A percentile compares a stretch with the other conserved stretches of the same genome.
Conservation (phyloP, 768 basidiomycete genomes). For the Serendipita sp. region DNA sequence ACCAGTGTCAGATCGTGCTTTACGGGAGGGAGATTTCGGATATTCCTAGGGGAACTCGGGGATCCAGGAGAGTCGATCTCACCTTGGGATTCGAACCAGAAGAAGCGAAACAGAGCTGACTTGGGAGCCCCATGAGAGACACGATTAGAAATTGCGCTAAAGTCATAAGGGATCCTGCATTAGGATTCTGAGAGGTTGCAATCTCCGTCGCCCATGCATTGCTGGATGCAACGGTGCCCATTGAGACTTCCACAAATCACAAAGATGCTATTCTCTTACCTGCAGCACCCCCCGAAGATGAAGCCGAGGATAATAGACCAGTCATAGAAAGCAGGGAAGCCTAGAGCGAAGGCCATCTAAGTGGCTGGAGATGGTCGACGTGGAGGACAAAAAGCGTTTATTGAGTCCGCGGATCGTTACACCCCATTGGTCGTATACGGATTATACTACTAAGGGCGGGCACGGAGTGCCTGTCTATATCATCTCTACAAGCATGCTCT, state of each 20-base stretch:
- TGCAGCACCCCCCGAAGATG: conserved; percentile 87
- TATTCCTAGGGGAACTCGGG: background rate
- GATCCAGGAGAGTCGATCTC: background rate
- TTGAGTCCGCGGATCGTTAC: background rate
- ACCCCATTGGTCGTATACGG: background rate
- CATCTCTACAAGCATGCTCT: background rate
- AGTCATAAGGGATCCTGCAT: conserved; percentile 71
- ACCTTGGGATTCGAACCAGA: background rate
- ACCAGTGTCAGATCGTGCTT: conserved; percentile 22
- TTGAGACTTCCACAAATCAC: background rate
- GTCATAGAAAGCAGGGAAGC: conserved; percentile 13
- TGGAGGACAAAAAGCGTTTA: background rate
- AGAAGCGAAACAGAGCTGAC: conserved; percentile 29
- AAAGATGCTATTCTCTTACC: conserved; percentile 23
- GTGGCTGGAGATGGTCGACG: background rate
- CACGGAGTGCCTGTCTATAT: background rate
- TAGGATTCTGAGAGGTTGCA: conserved; percentile 49
- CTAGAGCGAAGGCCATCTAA: background rate
- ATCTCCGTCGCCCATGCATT: conserved; percentile 69
- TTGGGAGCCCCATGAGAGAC: conserved; percentile 55
- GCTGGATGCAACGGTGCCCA: conserved; percentile 24
- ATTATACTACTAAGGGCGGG: too few relatives aligned
- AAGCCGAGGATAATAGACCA: conserved; percentile 57
- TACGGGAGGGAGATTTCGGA: background rate
- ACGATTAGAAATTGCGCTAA: conserved; percentile 74